Percentiles rank a stretch among this genome's conserved stretches.
phyloP scores from a whole-genome alignment of 2,329 filamentous ascomycete species.

The Verticillium albo-atrum region DNA sequence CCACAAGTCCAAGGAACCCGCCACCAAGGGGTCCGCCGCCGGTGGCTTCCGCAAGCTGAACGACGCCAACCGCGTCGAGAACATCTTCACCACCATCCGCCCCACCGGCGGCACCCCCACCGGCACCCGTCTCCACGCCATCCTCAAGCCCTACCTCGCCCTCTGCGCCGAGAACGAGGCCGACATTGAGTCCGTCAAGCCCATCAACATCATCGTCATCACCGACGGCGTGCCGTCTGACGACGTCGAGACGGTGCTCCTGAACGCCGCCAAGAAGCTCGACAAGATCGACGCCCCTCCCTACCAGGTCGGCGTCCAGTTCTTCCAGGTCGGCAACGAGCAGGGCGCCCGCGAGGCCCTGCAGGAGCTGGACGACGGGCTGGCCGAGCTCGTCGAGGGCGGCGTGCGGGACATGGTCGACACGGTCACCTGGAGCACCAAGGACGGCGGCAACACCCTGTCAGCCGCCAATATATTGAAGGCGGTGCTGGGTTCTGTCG shows the following conservation, averaged over 20 bases:
- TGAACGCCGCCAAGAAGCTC: slow-evolving; percentile 63
- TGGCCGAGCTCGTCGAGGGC: slow-evolving; percentile 49
- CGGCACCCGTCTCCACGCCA: slow-evolving; percentile 63
- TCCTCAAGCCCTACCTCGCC: slow-evolving; percentile 68
- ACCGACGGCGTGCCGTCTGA: slow-evolving; percentile 83
- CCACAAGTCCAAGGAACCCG: slow-evolving; percentile 39
- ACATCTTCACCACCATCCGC: slow-evolving; percentile 64
- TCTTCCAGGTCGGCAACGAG: slow-evolving; percentile 89
- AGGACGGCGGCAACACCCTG: slow-evolving; percentile 39
- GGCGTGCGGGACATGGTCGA: slow-evolving; percentile 84
- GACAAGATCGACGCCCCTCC: slow-evolving; percentile 65
- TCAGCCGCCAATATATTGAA: slow-evolving; percentile 74
- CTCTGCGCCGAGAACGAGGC: slow-evolving; percentile 32
- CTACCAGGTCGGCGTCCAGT: slow-evolving; percentile 88
- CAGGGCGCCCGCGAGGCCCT: slow-evolving; percentile 59
- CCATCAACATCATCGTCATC: slow-evolving; percentile 87
- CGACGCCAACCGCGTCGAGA: slow-evolving; percentile 50
- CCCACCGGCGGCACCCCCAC: slow-evolving; percentile 71
- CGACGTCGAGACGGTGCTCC: slow-evolving; percentile 68
- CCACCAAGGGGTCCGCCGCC: slow-evolving; percentile 28
- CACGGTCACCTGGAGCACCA: slow-evolving; percentile 69
- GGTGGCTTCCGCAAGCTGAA: slow-evolving; percentile 63
- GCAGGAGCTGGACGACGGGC: slow-evolving; percentile 68
- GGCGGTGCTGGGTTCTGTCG: slow-evolving; percentile 73
- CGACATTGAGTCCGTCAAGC: slow-evolving; percentile 52